Evolutionary conservation across 2,329 filamentous ascomycete species (phyloP).

Genomic region (Trichoderma koningii): DNA sequence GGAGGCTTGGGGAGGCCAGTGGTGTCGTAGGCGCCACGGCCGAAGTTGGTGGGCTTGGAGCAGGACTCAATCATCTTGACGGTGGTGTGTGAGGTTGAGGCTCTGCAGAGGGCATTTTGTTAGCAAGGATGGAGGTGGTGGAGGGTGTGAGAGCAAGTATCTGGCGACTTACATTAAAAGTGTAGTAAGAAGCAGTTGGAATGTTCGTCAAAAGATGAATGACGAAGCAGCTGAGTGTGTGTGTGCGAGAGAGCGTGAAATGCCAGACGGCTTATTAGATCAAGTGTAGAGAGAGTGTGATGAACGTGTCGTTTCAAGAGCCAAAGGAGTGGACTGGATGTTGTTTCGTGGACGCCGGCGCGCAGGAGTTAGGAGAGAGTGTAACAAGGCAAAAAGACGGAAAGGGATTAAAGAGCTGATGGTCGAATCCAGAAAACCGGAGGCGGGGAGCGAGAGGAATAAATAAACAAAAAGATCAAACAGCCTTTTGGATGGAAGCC

Average conservation of each 20-base stretch:
- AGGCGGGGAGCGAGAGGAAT: conserved; percentile 12
- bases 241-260: conserved; percentile 12
- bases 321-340: conserved; percentile 18
- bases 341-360: conserved; percentile 16
- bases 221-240: not conserved
- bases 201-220: not conserved
- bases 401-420: not conserved
- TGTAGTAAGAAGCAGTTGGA: not conserved
- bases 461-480: not conserved
- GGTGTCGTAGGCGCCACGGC: conserved; percentile 55
- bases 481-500: conserved; percentile 3
- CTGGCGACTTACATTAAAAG: conserved; percentile 11
- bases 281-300: conserved; percentile 2
- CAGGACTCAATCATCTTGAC: conserved; percentile 43
- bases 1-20: conserved; percentile 53
- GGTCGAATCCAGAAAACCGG: conserved; percentile 7
- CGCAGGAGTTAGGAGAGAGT: conserved; percentile 20
- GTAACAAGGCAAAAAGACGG: conserved; percentile 1
- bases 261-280: conserved; percentile 12
- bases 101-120: conserved; percentile 1
- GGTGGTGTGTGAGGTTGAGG: conserved; percentile 20
- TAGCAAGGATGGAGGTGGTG: not conserved
- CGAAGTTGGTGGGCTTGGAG: conserved; percentile 48
- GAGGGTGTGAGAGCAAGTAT: not conserved
- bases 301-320: conserved; percentile 17